Base-by-base conservation (phyloP, 192 early-diverging fungal species). In the Coemansia erecta region DNA sequence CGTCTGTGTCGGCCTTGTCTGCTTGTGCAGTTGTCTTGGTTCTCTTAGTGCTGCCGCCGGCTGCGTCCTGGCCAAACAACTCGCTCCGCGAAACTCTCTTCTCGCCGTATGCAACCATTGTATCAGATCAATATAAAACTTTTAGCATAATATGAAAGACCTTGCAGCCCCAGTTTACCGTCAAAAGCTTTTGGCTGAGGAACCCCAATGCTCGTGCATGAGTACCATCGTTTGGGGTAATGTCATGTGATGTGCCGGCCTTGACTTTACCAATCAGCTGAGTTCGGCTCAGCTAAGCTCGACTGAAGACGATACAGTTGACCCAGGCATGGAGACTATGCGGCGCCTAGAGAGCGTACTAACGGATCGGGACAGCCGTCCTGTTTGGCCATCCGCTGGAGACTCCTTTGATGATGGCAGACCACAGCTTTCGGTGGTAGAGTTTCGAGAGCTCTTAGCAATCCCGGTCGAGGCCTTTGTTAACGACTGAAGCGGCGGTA, bases 311-410 rank as follows among this genome's bases (percentile, higher is more conserved):
- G 23, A 43, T 10, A 0, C 41, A n/a, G 19, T 5, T n/a, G n/a
- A 28, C 4, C 24, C 49, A 51, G 54, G 54, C 19, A 65, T 60
- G 1, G 68, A 71, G 4, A 77, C 33, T 13, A 72, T 52, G 9
- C 69, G 74, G 17, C 74, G 68, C 12, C 74, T 60, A n/a, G 74
- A 77, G 22, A 77, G 24, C 8, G 67, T 62, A 45, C 21, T 54
- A 28, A 47, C 44, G 12, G 46, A 43, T 21, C 56, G 56, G 48
- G 35, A 37, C 35, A 11, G 10, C 8, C 35, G 3, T 11, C 10
- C 35, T 37, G 35, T 10, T 11, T 37, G 35, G 3, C 2, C 8
- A 5, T 37, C 35, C 8, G 35, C 35, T 10, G 35, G 35, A 2
- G 10, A 37, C 8, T 37, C 35, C 10, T 37, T 37, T 37, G 35